Percentiles rank a stretch among this genome's conserved stretches.
Evolutionary conservation across 2,329 filamentous ascomycete genomes (phyloP).

Genomic region (Claviceps fusiformis): DNA sequence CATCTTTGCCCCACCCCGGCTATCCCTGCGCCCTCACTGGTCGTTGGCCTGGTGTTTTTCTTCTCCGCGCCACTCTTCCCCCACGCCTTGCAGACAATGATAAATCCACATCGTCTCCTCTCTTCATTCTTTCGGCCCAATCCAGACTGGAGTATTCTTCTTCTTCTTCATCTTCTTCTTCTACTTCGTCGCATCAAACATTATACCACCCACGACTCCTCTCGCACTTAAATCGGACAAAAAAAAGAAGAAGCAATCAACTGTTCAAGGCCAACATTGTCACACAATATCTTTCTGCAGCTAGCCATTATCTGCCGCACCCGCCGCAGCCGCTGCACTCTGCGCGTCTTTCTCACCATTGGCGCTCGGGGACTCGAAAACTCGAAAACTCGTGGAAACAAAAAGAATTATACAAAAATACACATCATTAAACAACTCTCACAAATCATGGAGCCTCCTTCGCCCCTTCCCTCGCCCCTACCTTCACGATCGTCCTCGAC

Average conservation of each 20-base stretch:
- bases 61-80: not conserved
- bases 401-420: not conserved
- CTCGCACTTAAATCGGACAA: not conserved
- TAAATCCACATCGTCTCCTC: not conserved
- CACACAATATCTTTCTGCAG: not conserved
- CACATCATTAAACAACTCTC: conserved; percentile 1
- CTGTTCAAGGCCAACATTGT: not conserved
- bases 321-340: not conserved
- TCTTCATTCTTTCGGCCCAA: not conserved
- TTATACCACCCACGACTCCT: not conserved
- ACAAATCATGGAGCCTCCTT: conserved; percentile 21
- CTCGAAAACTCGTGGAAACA: no score
- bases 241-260: not conserved
- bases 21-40: not conserved
- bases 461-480: conserved; percentile 24
- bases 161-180: no score
- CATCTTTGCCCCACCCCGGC: no score
- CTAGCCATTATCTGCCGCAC: not conserved
- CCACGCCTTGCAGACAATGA: not conserved
- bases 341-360: not conserved
- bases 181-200: not conserved
- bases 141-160: not conserved
- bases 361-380: not conserved
- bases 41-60: no score
- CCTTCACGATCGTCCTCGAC: conserved; percentile 31